Base-by-base conservation (phyloP, 805 yeast species). In the Yamadazyma paraphyllophila region DNA sequence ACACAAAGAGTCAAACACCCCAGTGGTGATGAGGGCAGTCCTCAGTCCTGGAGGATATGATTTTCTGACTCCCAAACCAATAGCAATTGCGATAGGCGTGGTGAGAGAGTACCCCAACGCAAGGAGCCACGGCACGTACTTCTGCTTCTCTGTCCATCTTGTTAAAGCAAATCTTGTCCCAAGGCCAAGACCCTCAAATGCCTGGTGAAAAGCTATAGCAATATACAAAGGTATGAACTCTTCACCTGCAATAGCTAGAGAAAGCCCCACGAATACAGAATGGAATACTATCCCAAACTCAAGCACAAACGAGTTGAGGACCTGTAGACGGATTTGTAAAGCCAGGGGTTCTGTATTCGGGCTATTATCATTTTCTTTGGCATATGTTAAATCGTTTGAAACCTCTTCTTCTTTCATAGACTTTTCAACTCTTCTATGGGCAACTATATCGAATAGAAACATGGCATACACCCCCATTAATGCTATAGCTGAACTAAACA, bases 201-300 rank as follows among this genome's bases (percentile, higher is more conserved):
- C 73, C 64, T 88, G 96, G 61, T 88, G 90, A 73, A 80, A 81
- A 4, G 82, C 77, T 36, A 70, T 51, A 15, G 84, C 96, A 50
- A 84, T 75, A 62, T 83, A 87, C 41, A 88, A 68, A 6, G 86
- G 76, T 45, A 70, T 76, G 59, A 87, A 88, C 59, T 84, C 92
- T 2, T 79, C 83, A 40, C 91, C 94, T 3, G 92, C 71, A 13
- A 85, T 85, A 2, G 94, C 86, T 37, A 88, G 70, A 0, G 94
- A 75, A 41, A 88, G 69, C 20, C 96, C 96, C 47, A 88, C 77
- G 57, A 88, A 86, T 2, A 88, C 78, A 2, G 96, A 88, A 65
- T 88, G 96, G 72, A 88, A 85, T 27, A 88, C 65, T 36, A 88
- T 75, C 57, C 96, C 96, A 53, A 85, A 84, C 61, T 88, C 96